Evolutionary conservation across 345 rosid genomes (phyloP).

Genomic region (Sonneratia caseolaris): DNA sequence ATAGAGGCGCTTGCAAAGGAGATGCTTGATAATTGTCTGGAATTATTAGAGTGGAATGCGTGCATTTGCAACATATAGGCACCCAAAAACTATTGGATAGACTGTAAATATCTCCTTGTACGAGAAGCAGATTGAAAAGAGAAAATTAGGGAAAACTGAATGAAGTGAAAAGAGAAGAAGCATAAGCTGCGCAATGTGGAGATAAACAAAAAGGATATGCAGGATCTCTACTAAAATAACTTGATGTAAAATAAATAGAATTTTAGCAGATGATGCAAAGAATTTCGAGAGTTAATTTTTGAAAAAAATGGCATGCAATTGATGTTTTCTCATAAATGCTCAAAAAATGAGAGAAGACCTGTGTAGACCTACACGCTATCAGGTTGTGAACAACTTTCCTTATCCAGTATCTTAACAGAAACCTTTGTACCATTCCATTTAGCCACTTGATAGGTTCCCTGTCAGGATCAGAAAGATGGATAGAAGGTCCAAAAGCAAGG

Average conservation of each 20-base stretch:
- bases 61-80: neutral
- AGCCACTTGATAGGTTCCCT: conserved; percentile 95
- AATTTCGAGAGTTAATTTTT: neutral
- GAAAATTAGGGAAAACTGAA: neutral
- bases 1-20: neutral
- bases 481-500: neutral
- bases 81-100: neutral
- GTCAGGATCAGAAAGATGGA: conserved; percentile 7
- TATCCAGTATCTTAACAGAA: conserved; percentile 79
- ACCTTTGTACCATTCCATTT: conserved; percentile 99
- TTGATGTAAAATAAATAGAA: neutral
- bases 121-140: no score
- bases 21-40: neutral
- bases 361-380: conserved; percentile 51
- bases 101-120: neutral
- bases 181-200: neutral
- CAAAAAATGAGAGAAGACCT: conserved; percentile 15
- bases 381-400: conserved; percentile 53
- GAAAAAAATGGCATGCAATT: neutral
- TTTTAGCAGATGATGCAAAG: neutral
- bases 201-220: neutral
- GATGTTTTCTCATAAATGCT: conserved; percentile 1
- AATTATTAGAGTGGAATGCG: neutral
- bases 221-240: neutral
- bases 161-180: neutral